Base-by-base conservation (phyloP, 148 eudicot genomes). In the Polygonum maritimum region DNA sequence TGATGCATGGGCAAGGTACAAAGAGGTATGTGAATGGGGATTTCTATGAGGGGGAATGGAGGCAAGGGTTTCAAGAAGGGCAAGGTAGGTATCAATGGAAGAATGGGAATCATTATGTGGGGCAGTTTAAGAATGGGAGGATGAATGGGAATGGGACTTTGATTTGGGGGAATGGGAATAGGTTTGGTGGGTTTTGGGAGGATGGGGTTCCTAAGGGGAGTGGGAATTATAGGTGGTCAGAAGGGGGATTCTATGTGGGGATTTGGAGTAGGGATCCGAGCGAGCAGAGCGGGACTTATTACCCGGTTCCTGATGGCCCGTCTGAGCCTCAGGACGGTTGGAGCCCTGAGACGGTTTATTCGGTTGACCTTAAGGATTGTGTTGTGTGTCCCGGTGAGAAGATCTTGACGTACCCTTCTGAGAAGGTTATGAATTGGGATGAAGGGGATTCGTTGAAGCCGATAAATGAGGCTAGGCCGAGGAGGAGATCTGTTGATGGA, bases 1-100 rank as follows among this genome's bases (percentile, higher is more conserved):
- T 83, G 81, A 88, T 80, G 76, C 93, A 93, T 47, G 98, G 98
- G 0, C 78, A 79, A 55, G 98, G 98, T 4, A 81, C 75, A 3
- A 82, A 81, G 71, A 74, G 52, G 26, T 91, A 79, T 67, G 78
- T 76, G 0, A 91, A 89, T 79, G 98, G 98, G 4, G 98, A 93
- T 78, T 83, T 35, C 14, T 91, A 88, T 78, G 89, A 88, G 18
- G 98, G 98, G 2, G 92, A 88, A n/a, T 93, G 98, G 98, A 73
- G 78, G 0, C 78, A 76, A 40, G 96, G 92, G 2, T 19, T 82
- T 74, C 92, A 87, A 22, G 91, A 93, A 44, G 98, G 98, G 1
- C 75, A 86, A 18, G 98, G 98, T 10, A 82, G 78, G 75, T 93
- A 93, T 77, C 84, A 82, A 33, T 93, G 98, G 98, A 76, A 4